Evolutionary conservation across 148 eudicot genomes (phyloP).

Genomic region (Rhododendron henanense): DNA sequence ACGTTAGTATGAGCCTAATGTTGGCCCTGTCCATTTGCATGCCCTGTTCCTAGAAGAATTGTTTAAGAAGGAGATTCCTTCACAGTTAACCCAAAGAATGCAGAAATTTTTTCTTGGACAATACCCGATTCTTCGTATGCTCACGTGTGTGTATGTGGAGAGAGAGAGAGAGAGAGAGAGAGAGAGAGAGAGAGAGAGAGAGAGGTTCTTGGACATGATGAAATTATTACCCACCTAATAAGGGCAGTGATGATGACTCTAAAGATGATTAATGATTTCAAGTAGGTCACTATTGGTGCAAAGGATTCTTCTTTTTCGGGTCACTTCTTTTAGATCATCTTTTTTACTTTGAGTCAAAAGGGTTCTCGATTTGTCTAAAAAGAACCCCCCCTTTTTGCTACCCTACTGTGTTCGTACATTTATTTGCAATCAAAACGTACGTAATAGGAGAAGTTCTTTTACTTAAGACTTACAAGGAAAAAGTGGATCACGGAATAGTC

Average conservation of each 20-base stretch:
- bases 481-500: background rate
- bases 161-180: background rate
- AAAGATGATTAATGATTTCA: background rate
- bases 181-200: background rate
- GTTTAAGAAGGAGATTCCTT: background rate
- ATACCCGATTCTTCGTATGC: background rate
- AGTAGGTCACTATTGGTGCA: background rate
- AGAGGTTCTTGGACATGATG: background rate
- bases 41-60: background rate
- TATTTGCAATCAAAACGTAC: background rate
- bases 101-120: background rate
- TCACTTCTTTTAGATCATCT: background rate
- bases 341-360: slow-evolving; percentile 16
- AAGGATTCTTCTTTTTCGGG: background rate
- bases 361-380: slow-evolving; percentile 3
- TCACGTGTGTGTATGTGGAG: background rate
- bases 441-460: background rate
- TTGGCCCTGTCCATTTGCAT: background rate
- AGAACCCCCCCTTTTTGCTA: background rate
- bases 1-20: background rate
- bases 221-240: background rate
- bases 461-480: background rate
- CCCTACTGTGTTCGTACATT: background rate
- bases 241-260: background rate
- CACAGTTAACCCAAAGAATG: background rate